Conservation (phyloP, 345 rosid genomes). For the Dimocarpus longan region DNA sequence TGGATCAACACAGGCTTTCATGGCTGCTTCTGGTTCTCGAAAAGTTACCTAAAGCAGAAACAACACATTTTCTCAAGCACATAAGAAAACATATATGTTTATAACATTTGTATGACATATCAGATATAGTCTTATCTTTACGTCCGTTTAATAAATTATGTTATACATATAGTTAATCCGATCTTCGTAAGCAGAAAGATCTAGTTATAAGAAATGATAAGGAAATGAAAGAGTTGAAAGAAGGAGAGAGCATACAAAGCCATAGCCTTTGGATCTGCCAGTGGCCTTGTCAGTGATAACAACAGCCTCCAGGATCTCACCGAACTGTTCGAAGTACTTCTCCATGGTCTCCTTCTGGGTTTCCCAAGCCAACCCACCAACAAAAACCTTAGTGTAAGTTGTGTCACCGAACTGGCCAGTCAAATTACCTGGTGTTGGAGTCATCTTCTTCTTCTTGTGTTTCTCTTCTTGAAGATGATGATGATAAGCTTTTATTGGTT, state of each 20-base stretch:
- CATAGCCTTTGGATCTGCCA: constrained; percentile 99
- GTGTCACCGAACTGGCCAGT: constrained; percentile 83
- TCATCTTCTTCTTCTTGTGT: constrained; percentile 29
- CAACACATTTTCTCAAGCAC: neutral
- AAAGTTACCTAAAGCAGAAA: constrained; percentile 73
- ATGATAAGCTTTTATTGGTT: neutral
- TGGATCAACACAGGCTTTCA: constrained; percentile 91
- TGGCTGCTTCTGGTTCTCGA: constrained; percentile 91
- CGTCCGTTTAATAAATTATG: neutral
- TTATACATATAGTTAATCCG: neutral
- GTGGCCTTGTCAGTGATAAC: constrained; percentile 96
- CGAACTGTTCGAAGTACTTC: constrained; percentile 95
- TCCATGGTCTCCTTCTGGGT: constrained; percentile 92
- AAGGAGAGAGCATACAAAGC: constrained; percentile 66
- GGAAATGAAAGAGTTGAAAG: neutral
- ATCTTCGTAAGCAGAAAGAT: constrained; percentile 6
- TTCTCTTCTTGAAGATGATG: neutral
- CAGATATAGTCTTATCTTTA: neutral
- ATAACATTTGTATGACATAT: too few species aligned
- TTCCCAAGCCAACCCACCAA: constrained; percentile 99
- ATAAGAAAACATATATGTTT: neutral
- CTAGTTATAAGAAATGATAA: neutral
- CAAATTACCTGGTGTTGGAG: constrained; percentile 47
- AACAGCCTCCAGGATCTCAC: constrained; percentile 97
- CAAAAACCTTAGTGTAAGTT: constrained; percentile 92